Conservation (phyloP, 2,329 filamentous ascomycete genomes). For the Colletotrichum sp. region DNA sequence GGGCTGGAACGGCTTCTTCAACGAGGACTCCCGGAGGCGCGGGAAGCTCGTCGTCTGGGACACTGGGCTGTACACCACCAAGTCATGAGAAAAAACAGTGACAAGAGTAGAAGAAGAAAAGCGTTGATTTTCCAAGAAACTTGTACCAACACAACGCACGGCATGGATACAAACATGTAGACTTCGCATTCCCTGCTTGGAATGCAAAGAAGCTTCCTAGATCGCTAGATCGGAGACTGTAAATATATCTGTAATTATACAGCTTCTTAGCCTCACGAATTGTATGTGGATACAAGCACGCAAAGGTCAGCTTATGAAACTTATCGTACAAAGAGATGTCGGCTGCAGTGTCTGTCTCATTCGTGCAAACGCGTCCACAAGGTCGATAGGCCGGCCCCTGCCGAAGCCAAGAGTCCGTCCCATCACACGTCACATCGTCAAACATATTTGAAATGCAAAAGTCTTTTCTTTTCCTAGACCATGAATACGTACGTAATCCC, state of each 20-base stretch:
- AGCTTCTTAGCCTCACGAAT: not conserved
- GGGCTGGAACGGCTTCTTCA: slow-evolving; percentile 66
- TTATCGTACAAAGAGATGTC: not conserved
- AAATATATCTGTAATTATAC: not conserved
- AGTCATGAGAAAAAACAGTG: not conserved
- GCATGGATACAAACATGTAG: not conserved
- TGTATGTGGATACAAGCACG: not conserved
- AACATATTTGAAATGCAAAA: not conserved
- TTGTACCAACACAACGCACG: not conserved
- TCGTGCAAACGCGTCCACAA: not conserved
- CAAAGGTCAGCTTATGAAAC: not conserved
- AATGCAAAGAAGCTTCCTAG: not conserved
- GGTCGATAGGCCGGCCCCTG: not conserved
- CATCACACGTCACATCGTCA: not conserved
- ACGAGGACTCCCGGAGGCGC: slow-evolving; percentile 63
- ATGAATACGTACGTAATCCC: not conserved
- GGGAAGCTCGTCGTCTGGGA: slow-evolving; percentile 68
- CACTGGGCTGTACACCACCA: slow-evolving; percentile 39
- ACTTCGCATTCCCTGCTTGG: not conserved
- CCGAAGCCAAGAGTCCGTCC: not conserved
- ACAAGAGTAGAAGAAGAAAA: not conserved
- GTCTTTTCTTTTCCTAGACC: slow-evolving; percentile 5
- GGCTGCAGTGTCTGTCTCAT: not conserved
- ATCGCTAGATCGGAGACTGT: not conserved
- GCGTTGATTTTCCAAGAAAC: not conserved